Percentiles rank a stretch among this genome's conserved stretches.
phyloP scores from a whole-genome alignment of 2,329 filamentous ascomycete species.

The Botrytis medusae region DNA sequence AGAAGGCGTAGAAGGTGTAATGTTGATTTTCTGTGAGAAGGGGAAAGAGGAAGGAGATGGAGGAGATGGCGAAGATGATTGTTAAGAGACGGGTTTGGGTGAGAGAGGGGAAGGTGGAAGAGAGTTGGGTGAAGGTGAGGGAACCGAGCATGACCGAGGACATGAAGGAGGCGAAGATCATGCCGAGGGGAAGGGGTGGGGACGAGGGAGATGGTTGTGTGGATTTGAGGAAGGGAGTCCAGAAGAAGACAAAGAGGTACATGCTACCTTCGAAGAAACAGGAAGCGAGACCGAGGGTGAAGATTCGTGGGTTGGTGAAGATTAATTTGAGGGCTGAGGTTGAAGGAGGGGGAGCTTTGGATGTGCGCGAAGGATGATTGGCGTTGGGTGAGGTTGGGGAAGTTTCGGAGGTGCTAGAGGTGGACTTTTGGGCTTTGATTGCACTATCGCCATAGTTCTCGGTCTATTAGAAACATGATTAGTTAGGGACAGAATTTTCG shows the following conservation, averaged over 20 bases:
- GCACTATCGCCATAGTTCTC: constrained; percentile 50
- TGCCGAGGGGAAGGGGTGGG: constrained; percentile 48
- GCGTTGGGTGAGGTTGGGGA: not conserved
- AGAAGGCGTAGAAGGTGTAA: constrained; percentile 56
- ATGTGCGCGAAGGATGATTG: not conserved
- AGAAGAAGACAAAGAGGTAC: constrained; percentile 64
- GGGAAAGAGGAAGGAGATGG: constrained; percentile 44
- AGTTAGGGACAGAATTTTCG: not conserved
- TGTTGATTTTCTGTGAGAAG: constrained; percentile 45
- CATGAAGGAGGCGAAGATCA: constrained; percentile 60
- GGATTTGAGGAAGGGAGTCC: constrained; percentile 56
- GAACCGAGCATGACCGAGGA: constrained; percentile 59
- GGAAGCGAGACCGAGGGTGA: constrained; percentile 52
- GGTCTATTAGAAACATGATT: constrained; percentile 38
- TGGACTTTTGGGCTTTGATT: constrained; percentile 19
- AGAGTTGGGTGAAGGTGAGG: constrained; percentile 50
- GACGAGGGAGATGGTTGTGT: constrained; percentile 43
- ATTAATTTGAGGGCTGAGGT: constrained; percentile 28
- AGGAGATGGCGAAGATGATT: constrained; percentile 44
- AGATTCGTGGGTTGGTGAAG: constrained; percentile 48
- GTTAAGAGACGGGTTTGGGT: constrained; percentile 41
- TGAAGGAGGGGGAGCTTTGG: not conserved
- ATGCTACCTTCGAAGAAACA: constrained; percentile 61
- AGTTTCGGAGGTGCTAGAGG: constrained; percentile 19
- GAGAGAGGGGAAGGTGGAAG: constrained; percentile 29